phyloP scores from a whole-genome alignment of 805 yeast species.

The Candida nemodendra region DNA sequence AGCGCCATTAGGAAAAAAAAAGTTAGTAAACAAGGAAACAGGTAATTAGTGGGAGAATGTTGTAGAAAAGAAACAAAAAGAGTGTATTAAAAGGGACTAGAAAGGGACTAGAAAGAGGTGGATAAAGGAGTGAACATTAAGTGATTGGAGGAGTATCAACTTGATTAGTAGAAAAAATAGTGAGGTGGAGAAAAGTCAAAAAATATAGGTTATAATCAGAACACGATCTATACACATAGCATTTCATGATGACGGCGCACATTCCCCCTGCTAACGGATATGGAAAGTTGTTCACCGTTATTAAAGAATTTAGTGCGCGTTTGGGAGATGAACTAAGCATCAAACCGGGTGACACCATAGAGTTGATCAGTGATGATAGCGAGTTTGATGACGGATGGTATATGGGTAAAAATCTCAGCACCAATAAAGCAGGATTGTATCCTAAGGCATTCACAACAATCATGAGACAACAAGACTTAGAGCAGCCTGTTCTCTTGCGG shows the following conservation, averaged over 20 bases:
- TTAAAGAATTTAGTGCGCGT: constrained; percentile 84
- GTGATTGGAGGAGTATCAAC: too few relatives aligned
- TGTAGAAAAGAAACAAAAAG: too few relatives aligned
- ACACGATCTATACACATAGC: too few relatives aligned
- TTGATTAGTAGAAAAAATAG: too few relatives aligned
- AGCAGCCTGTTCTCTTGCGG: constrained; percentile 43
- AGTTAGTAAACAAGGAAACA: too few relatives aligned
- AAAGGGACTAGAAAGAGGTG: too few relatives aligned
- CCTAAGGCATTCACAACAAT: constrained; percentile 80
- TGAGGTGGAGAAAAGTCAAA: neutral
- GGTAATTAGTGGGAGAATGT: too few relatives aligned
- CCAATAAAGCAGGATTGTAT: constrained; percentile 79
- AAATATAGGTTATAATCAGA: neutral
- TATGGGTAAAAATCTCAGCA: constrained; percentile 74
- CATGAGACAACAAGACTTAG: constrained; percentile 8
- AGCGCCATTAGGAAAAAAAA: too few relatives aligned
- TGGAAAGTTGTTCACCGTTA: constrained; percentile 47
- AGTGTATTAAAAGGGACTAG: too few relatives aligned
- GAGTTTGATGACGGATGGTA: constrained; percentile 98
- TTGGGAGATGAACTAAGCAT: constrained; percentile 86
- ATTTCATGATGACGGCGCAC: too few relatives aligned
- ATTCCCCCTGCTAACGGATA: too few relatives aligned
- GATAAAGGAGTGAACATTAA: too few relatives aligned
- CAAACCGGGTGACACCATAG: constrained; percentile 79
- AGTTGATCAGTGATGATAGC: constrained; percentile 87